Conservation (phyloP, 176 grass and related monocot genomes). For the Calamus simplicifolius region DNA sequence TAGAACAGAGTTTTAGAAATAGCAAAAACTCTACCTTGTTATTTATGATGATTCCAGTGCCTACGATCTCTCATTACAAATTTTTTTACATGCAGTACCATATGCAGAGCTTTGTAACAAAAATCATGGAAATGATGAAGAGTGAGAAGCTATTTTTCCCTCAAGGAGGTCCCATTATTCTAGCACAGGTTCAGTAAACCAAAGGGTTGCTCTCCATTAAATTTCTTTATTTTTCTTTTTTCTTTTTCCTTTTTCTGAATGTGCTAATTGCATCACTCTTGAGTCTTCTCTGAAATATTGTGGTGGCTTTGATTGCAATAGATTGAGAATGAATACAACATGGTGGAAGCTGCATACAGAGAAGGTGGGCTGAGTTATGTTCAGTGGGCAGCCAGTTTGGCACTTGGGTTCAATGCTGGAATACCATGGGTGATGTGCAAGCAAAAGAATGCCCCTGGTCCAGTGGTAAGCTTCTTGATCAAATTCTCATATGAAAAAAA, state of each 20-base stretch:
- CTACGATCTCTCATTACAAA: not conserved
- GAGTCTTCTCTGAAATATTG: not conserved
- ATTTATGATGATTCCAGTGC: not conserved
- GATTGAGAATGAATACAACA: constrained; percentile 96
- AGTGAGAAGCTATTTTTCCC: constrained; percentile 69
- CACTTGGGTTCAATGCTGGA: constrained; percentile 25
- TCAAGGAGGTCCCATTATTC: constrained; percentile 86
- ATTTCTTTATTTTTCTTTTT: not conserved
- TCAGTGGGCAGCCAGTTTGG: constrained; percentile 61
- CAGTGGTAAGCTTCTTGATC: constrained; percentile 49
- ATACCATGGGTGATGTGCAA: constrained; percentile 96
- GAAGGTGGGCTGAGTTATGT: constrained; percentile 52
- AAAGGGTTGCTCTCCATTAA: not conserved
- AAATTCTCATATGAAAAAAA: too few relatives aligned
- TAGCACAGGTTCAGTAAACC: constrained; percentile 51
- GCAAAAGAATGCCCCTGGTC: constrained; percentile 59
- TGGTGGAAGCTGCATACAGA: constrained; percentile 38
- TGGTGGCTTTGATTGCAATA: constrained; percentile 6
- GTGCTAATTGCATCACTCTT: not conserved
- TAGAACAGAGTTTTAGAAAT: not conserved
- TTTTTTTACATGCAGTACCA: constrained; percentile 28
- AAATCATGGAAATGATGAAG: constrained; percentile 56
- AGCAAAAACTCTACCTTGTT: not conserved
- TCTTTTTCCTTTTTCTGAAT: not conserved
- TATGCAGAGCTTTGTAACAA: constrained; percentile 58